Evolutionary conservation across 768 basidiomycete genomes (phyloP), one percentile per base, ranked within the genome.

Genomic region (Mycena indigotica): DNA sequence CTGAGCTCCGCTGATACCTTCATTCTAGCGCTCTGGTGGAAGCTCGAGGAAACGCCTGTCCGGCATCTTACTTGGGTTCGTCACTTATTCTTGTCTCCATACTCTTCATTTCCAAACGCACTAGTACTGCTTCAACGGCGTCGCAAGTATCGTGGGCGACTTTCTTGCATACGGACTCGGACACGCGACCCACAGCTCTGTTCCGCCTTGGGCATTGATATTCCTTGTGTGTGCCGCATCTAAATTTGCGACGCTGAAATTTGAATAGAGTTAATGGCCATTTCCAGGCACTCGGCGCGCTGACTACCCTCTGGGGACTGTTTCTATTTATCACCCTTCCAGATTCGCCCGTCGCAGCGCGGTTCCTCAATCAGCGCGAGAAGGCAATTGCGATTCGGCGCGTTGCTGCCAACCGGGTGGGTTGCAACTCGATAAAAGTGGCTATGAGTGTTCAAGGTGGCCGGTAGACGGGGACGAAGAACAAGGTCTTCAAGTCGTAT

Each of bases 361-460:
- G 57, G 3, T 75, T 73, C 61, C 50, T 75, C 30, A 66, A 56
- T 8, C 50, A 68, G 16, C 60, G 72, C 21, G 67, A 77, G 52
- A 72, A 68, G 52, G 52, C 70, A 17, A 67, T 75, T 15, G 74
- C 71, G 3, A 67, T 75, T 24, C 70, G 72, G 60, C 69, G 75
- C n/a, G 73, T 75, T 2, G 72, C 75, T 1, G 63, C 62, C 28
- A 72, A 69, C 52, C 50, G 59, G 40, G 60, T 57, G 26, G 29
- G 53, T 10, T 19, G 29, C 5, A 10, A 35, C 8, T 54, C 3
- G 23, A 3, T 55, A 3, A 5, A 44, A 16, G 3, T 28, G 24
- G 29, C n/a, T 10, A 1, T 21, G n/a, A 28, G 4, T 17, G 19
- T 19, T 24, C n/a, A 5, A 23, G 21, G 25, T 13, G 2, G 15